Percentiles rank a stretch among this genome's conserved stretches.
phyloP scores from a whole-genome alignment of 371 early-diverging fungal genomes.

The Mucor mucedo region DNA sequence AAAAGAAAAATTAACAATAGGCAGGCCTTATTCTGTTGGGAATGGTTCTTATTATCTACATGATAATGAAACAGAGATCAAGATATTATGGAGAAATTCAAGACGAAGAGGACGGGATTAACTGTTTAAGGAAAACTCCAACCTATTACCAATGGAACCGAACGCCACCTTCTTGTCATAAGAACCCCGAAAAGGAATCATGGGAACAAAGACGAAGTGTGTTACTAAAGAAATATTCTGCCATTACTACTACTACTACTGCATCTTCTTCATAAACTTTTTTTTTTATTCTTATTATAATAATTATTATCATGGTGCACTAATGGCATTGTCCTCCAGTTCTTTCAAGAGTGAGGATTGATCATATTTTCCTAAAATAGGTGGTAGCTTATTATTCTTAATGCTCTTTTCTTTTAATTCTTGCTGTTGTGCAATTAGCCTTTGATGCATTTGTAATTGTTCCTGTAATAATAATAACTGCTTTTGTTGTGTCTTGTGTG shows the following conservation, averaged over 20 bases:
- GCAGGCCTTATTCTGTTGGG: not conserved
- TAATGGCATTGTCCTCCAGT: constrained; percentile 22
- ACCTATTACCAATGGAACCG: constrained; percentile 50
- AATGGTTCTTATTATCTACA: not conserved
- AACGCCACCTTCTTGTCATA: constrained; percentile 27
- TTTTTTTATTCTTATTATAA: not conserved
- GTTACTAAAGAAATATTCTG: constrained; percentile 34
- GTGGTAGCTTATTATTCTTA: constrained; percentile 16
- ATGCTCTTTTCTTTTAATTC: constrained; percentile 18
- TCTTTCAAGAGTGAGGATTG: constrained; percentile 9
- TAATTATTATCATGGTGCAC: constrained; percentile 11
- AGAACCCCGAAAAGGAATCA: constrained; percentile 17
- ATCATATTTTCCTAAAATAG: constrained; percentile 26
- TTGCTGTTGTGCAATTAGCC: constrained; percentile 38
- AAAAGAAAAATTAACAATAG: not conserved
- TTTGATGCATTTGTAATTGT: constrained; percentile 49
- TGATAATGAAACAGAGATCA: not conserved
- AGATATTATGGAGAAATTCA: not conserved
- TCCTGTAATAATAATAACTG: constrained; percentile 48
- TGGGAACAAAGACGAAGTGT: constrained; percentile 37
- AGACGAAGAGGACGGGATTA: constrained; percentile 20
- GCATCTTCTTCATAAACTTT: not conserved
- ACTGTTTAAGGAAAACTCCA: constrained; percentile 28
- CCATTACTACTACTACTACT: constrained; percentile 1
- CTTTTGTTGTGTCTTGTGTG: constrained; percentile 47